Conservation (phyloP, 768 basidiomycete species). For the Solioccasus polychromus region DNA sequence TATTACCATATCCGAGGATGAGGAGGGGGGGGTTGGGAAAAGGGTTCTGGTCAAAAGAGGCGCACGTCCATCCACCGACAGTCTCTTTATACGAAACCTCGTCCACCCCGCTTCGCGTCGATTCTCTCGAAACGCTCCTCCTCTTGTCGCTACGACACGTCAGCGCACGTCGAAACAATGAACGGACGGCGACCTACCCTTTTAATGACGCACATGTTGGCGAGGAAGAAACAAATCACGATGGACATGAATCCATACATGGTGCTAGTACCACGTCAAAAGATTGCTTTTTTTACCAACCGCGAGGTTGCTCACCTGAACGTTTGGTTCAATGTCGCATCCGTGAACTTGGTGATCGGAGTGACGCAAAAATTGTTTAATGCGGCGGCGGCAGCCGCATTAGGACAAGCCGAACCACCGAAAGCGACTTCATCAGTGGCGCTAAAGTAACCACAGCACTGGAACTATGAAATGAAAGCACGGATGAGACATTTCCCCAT, state of each 20-base stretch:
- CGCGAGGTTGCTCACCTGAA: slow-evolving; percentile 62
- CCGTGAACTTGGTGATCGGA: slow-evolving; percentile 64
- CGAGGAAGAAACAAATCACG: slow-evolving; percentile 69
- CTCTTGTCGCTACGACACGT: slow-evolving; percentile 60
- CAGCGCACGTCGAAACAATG: background rate
- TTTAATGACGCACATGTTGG: slow-evolving; percentile 84
- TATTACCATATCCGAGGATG: too few relatives aligned
- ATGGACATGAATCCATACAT: slow-evolving; percentile 85
- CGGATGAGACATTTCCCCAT: too few relatives aligned
- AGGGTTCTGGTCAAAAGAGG: background rate
- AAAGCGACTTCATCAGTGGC: slow-evolving; percentile 56
- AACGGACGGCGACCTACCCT: slow-evolving; percentile 40
- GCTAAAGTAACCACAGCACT: slow-evolving; percentile 85
- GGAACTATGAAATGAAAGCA: slow-evolving; percentile 44
- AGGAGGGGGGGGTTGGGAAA: too few relatives aligned
- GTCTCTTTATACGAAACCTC: slow-evolving; percentile 70
- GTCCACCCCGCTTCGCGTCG: slow-evolving; percentile 83
- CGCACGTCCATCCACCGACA: background rate
- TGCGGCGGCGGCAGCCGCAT: slow-evolving; percentile 35
- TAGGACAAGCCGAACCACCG: slow-evolving; percentile 61
- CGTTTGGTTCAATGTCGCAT: slow-evolving; percentile 71
- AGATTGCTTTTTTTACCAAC: background rate
- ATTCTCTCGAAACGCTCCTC: slow-evolving; percentile 85
- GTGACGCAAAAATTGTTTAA: slow-evolving; percentile 64
- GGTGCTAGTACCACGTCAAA: slow-evolving; percentile 36